A percentile compares a stretch with the other conserved stretches of the same genome.
Conservation (phyloP, 2,329 filamentous ascomycete species). For the Didymella arachidicola region DNA sequence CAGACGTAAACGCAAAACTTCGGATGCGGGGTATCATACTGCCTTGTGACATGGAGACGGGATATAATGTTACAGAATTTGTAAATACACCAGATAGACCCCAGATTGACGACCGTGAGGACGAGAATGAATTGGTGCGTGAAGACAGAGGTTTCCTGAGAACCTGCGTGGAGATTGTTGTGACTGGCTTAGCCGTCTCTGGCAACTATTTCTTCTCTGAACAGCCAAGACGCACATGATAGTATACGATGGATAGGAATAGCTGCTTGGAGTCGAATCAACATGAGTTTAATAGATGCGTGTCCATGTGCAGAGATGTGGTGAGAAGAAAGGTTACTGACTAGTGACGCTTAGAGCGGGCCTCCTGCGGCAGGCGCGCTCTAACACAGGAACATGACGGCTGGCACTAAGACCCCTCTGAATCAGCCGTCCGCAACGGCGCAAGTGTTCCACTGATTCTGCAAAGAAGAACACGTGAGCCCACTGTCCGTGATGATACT, state of each 20-base stretch:
- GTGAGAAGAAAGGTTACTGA: background rate
- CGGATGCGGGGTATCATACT: background rate
- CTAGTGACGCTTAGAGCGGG: constrained; percentile 1
- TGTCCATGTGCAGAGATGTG: background rate
- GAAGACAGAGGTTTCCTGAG: background rate
- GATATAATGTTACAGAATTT: too few relatives aligned
- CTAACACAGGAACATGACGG: constrained; percentile 1
- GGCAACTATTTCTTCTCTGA: background rate
- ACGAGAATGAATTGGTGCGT: background rate
- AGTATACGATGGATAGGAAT: background rate
- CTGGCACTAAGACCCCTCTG: background rate
- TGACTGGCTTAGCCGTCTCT: background rate
- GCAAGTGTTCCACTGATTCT: constrained; percentile 5
- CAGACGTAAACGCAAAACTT: background rate
- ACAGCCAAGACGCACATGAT: background rate
- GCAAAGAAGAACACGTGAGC: background rate
- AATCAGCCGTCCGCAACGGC: background rate
- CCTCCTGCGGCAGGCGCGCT: background rate
- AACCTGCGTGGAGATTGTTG: background rate
- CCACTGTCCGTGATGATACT: background rate
- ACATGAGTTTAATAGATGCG: too few relatives aligned
- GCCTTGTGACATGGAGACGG: background rate
- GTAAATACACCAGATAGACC: background rate
- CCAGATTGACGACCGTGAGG: background rate
- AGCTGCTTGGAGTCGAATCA: too few relatives aligned